These are phyloP conservation scores for Neurospora sp. DNA, from an alignment of 495 filamentous ascomycete genomes.

Conservation along the genomic window DNA sequence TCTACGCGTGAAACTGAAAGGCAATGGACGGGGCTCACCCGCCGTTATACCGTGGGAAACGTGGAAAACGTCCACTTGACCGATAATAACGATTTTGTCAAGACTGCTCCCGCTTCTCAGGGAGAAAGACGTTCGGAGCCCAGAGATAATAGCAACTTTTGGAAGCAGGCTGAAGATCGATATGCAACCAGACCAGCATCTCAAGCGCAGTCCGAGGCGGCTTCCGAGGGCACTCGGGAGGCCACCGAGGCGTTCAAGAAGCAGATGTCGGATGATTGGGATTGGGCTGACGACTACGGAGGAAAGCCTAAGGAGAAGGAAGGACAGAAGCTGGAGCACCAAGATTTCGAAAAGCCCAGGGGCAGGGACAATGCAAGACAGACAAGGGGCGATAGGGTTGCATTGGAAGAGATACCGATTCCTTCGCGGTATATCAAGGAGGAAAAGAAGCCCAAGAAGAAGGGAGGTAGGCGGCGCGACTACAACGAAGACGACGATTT, in stretches of 20 bases:
- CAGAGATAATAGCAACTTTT: background rate
- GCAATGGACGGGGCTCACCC: background rate
- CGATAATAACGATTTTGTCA: background rate
- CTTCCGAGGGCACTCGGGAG: background rate
- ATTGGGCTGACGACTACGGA: constrained; percentile 5
- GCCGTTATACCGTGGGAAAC: background rate
- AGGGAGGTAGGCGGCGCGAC: constrained; percentile 2
- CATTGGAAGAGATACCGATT: background rate
- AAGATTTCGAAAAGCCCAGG: background rate
- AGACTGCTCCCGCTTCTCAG: background rate
- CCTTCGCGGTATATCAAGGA: background rate
- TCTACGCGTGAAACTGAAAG: background rate
- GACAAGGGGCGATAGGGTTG: background rate
- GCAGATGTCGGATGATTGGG: constrained; percentile 4
- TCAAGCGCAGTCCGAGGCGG: background rate
- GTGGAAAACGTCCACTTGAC: background rate
- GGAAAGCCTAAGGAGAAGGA: background rate
- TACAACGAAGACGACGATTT: constrained; percentile 23
- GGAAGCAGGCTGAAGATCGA: background rate
- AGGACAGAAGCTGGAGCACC: constrained; percentile 2
- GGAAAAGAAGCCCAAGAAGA: constrained; percentile 12
- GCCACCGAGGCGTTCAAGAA: background rate
- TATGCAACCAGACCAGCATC: background rate
- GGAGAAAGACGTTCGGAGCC: background rate
- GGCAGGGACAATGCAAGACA: background rate